phyloP scores from a whole-genome alignment of 805 yeast species.

The Myxozyma kluyveri region DNA sequence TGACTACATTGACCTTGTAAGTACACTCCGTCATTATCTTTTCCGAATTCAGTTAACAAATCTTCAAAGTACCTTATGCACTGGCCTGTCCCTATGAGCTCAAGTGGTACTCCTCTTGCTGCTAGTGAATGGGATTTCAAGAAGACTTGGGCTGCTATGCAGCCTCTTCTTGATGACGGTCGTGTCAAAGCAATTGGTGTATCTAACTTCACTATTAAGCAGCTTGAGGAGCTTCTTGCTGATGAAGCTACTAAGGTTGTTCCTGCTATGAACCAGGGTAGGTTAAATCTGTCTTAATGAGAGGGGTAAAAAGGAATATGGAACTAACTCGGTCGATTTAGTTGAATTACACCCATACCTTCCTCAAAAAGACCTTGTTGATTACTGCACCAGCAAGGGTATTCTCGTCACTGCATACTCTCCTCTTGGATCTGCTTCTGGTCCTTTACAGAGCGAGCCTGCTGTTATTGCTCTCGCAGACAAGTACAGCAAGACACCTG shows the following conservation, averaged over 20 bases:
- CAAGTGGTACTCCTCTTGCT: constrained; percentile 38
- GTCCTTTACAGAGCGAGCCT: constrained; percentile 41
- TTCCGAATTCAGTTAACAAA: constrained; percentile 45
- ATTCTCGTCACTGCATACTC: constrained; percentile 71
- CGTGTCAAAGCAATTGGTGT: constrained; percentile 70
- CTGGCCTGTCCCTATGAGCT: constrained; percentile 68
- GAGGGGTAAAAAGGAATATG: neutral
- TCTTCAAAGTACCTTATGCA: constrained; percentile 56
- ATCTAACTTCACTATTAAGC: constrained; percentile 57
- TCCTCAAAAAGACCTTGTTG: constrained; percentile 56
- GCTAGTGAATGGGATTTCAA: constrained; percentile 43
- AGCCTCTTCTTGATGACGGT: constrained; percentile 49
- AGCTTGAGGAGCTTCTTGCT: constrained; percentile 15
- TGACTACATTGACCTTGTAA: constrained; percentile 66
- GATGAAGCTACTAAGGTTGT: constrained; percentile 45
- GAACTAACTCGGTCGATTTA: neutral
- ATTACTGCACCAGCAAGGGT: constrained; percentile 51
- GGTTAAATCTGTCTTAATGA: neutral
- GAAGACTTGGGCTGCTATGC: constrained; percentile 64
- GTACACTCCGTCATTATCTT: constrained; percentile 36
- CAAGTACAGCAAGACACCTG: constrained; percentile 50
- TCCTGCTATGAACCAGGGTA: constrained; percentile 66
- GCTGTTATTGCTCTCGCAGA: constrained; percentile 52
- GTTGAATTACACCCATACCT: constrained; percentile 75
- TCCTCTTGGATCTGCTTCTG: constrained; percentile 60